phyloP scores from a whole-genome alignment of 2,329 filamentous ascomycete genomes.

The Verticillium albo-atrum region DNA sequence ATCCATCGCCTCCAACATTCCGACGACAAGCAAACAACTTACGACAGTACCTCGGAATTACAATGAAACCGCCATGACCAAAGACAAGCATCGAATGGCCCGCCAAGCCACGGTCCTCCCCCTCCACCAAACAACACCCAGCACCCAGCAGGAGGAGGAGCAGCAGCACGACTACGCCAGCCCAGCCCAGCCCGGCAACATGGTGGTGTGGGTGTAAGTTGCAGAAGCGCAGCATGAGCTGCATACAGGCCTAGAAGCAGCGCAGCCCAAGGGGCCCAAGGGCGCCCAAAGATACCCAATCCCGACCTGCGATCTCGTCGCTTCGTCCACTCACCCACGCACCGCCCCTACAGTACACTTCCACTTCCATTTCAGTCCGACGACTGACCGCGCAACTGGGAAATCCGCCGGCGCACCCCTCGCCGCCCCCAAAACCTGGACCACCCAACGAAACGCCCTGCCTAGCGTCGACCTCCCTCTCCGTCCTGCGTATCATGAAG shows the following conservation, averaged over 20 bases:
- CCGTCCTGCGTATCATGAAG: not conserved
- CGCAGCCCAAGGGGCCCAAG: not conserved
- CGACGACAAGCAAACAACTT: not conserved
- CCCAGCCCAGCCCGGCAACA: not conserved
- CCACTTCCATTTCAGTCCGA: not conserved
- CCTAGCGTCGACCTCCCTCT: not conserved
- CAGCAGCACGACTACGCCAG: too few relatives aligned
- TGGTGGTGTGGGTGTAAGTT: conserved; percentile 1
- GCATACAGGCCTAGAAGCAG: conserved; percentile 3
- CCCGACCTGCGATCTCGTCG: not conserved
- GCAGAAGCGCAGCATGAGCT: conserved; percentile 1
- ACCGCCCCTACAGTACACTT: not conserved
- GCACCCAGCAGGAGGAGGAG: too few relatives aligned
- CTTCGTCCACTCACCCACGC: not conserved
- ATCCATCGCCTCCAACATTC: not conserved
- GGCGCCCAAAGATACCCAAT: conserved; percentile 3
- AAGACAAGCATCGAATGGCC: not conserved
- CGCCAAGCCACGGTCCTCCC: not conserved
- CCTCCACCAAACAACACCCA: not conserved
- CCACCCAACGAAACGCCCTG: not conserved
- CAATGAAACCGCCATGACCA: not conserved
- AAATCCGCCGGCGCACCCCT: not conserved
- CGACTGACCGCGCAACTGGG: not conserved
- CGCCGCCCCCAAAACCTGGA: not conserved
- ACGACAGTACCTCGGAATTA: not conserved